phyloP scores from a whole-genome alignment of 2,329 filamentous ascomycete genomes.

The Ceratocystis eucalypticola region DNA sequence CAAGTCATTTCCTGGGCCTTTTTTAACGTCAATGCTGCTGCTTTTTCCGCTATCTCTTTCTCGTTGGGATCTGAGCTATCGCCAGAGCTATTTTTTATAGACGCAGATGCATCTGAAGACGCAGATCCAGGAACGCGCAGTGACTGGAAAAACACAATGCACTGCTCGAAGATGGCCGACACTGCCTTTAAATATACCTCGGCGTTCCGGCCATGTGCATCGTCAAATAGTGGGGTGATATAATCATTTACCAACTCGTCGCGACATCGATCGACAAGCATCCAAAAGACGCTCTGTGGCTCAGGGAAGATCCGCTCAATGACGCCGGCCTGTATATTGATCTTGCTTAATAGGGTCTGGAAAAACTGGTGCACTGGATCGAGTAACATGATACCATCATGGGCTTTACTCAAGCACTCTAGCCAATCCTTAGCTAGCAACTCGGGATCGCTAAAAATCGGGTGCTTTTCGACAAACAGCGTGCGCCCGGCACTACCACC shows the following conservation, averaged over 20 bases:
- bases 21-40: slow-evolving; percentile 23
- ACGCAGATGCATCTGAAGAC: neutral
- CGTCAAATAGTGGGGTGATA: slow-evolving; percentile 70
- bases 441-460: slow-evolving; percentile 61
- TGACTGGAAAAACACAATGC: slow-evolving; percentile 59
- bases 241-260: slow-evolving; percentile 82
- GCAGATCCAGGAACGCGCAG: slow-evolving; percentile 32
- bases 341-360: slow-evolving; percentile 53
- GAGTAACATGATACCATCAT: slow-evolving; percentile 55
- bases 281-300: slow-evolving; percentile 55
- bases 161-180: slow-evolving; percentile 78
- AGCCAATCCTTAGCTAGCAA: slow-evolving; percentile 54
- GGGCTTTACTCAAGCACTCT: slow-evolving; percentile 63
- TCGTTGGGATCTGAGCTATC: neutral
- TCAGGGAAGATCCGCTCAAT: slow-evolving; percentile 74
- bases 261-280: slow-evolving; percentile 67
- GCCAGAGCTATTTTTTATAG: neutral
- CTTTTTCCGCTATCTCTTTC: neutral
- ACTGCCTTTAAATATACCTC: slow-evolving; percentile 73
- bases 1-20: slow-evolving; percentile 55
- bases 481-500: slow-evolving; percentile 68
- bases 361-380: slow-evolving; percentile 76
- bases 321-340: slow-evolving; percentile 69
- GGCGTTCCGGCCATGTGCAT: slow-evolving; percentile 63
- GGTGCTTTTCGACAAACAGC: slow-evolving; percentile 78